Evolutionary conservation across 2,329 filamentous ascomycete genomes (phyloP).

Genomic region (Neospermospora avenae): DNA sequence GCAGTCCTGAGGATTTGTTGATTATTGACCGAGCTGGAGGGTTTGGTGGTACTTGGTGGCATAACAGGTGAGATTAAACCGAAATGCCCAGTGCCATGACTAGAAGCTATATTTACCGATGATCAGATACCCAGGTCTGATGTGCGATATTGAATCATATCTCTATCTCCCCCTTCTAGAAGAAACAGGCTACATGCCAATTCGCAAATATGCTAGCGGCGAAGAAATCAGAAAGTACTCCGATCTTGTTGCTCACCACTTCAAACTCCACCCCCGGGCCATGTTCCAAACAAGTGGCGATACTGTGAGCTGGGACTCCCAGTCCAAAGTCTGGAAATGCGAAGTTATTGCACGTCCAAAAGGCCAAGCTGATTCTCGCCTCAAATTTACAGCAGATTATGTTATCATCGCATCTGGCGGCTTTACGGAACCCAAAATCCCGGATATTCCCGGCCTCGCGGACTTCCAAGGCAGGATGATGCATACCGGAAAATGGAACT

Average conservation of each 20-base stretch:
- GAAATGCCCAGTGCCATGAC: neutral
- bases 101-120: neutral
- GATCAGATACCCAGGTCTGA: conserved; percentile 42
- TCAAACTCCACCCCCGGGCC: conserved; percentile 36
- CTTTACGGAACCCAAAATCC: conserved; percentile 43
- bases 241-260: conserved; percentile 43
- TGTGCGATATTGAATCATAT: conserved; percentile 58
- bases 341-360: conserved; percentile 7
- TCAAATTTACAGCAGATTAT: conserved; percentile 35
- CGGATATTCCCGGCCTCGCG: conserved; percentile 40
- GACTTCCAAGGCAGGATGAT: conserved; percentile 41
- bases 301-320: conserved; percentile 46
- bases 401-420: conserved; percentile 40
- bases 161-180: conserved; percentile 59
- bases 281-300: conserved; percentile 47
- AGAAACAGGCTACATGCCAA: conserved; percentile 57
- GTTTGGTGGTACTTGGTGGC: conserved; percentile 49
- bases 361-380: conserved; percentile 2
- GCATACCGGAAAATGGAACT: conserved; percentile 45
- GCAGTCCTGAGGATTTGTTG: conserved; percentile 35
- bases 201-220: conserved; percentile 19
- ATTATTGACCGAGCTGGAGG: conserved; percentile 45
- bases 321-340: conserved; percentile 33
- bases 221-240: conserved; percentile 40
- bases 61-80: conserved; percentile 35